Evolutionary conservation across 2,329 filamentous ascomycete genomes (phyloP).

Genomic region (Diaporthe caulivora): DNA sequence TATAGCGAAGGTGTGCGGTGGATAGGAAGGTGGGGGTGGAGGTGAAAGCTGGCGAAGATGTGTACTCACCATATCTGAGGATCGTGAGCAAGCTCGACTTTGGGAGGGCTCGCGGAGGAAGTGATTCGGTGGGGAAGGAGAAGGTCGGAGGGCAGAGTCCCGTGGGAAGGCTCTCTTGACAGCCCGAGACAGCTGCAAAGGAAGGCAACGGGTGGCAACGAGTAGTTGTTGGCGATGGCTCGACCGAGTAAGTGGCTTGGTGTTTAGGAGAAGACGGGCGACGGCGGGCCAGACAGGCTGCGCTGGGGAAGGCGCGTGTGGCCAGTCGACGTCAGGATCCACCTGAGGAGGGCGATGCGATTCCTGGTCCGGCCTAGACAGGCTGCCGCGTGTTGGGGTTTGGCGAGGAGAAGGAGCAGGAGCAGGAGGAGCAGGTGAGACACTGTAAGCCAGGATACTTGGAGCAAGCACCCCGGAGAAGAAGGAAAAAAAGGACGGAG

Average conservation of each 20-base stretch:
- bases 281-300: constrained; percentile 27
- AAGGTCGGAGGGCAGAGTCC: constrained; percentile 10
- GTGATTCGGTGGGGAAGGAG: constrained; percentile 18
- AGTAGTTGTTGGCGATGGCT: constrained; percentile 8
- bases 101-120: background rate
- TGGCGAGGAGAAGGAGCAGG: constrained; percentile 5
- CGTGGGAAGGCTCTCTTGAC: constrained; percentile 22
- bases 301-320: constrained; percentile 32
- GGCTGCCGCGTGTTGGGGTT: constrained; percentile 19
- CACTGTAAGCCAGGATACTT: constrained; percentile 25
- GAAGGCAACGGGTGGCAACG: constrained; percentile 4
- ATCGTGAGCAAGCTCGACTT: constrained; percentile 29
- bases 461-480: background rate
- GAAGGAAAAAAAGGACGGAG: background rate
- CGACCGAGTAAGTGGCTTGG: background rate
- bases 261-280: constrained; percentile 10
- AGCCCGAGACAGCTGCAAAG: constrained; percentile 33
- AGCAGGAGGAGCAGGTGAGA: constrained; percentile 23
- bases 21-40: constrained; percentile 22
- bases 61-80: constrained; percentile 36
- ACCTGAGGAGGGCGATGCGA: constrained; percentile 20
- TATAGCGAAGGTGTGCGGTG: constrained; percentile 1
- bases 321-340: constrained; percentile 33
- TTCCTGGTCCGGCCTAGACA: constrained; percentile 21
- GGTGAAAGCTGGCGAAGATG: constrained; percentile 28